These are phyloP conservation scores for Leishmania turanica DNA, from an alignment of 208 protist species.

Conservation along the genomic window DNA sequence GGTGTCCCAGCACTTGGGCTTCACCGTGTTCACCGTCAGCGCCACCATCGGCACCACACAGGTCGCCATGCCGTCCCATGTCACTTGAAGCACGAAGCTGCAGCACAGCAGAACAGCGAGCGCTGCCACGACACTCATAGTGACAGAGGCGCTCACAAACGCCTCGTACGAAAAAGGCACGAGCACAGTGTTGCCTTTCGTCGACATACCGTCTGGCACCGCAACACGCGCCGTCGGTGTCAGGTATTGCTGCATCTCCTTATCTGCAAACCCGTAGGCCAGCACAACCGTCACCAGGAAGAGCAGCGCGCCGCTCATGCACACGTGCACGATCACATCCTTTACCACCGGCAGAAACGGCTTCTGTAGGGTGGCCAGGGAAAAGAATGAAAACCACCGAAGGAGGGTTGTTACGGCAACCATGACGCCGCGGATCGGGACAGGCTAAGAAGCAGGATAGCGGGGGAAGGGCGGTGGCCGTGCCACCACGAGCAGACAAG, in stretches of 20 bases:
- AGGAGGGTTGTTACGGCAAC: background rate
- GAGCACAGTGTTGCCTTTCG: conserved; percentile 6
- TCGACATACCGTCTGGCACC: conserved; percentile 6
- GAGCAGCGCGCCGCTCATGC: conserved; percentile 24
- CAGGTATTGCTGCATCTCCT: conserved; percentile 26
- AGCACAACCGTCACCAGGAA: conserved; percentile 24
- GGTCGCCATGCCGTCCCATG: conserved; percentile 19
- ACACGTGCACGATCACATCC: conserved; percentile 21
- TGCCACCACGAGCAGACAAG: background rate
- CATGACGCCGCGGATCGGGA: conserved; percentile 1
- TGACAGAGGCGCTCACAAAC: conserved; percentile 32
- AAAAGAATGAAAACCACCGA: conserved; percentile 28
- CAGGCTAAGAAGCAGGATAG: background rate
- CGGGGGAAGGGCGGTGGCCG: background rate
- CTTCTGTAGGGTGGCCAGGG: conserved; percentile 12
- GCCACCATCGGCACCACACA: conserved; percentile 36
- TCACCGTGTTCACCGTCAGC: conserved; percentile 40
- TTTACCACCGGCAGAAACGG: conserved; percentile 19
- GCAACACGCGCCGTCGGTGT: conserved; percentile 7
- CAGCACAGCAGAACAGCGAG: conserved; percentile 35
- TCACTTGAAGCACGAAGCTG: conserved; percentile 24
- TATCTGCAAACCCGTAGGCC: conserved; percentile 16
- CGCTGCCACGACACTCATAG: conserved; percentile 21
- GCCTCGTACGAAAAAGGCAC: conserved; percentile 30
- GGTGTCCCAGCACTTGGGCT: conserved; percentile 49